Evolutionary conservation across 2,329 filamentous ascomycete genomes (phyloP), one percentile per base, ranked within the genome.

Genomic region (Aspergillus quadricinctus): DNA sequence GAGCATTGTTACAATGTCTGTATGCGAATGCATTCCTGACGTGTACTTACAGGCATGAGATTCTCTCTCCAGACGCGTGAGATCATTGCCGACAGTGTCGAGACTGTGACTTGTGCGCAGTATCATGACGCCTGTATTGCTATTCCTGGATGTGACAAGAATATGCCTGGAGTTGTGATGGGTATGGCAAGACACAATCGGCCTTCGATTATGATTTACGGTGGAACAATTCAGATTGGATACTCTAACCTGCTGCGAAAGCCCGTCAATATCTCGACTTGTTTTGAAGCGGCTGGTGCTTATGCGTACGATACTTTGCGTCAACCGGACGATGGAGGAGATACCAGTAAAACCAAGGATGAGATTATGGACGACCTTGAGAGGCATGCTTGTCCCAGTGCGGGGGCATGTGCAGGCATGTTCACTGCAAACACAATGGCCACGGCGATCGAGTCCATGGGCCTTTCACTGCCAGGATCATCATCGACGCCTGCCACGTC

Each of bases 341-440:
- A 86, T 55, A 82, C 82, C 2, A 84, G 86, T 50, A 87, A 88
- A 60, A 88, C 80, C 0, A 83, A 88, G 52, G 84, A 86, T 56
- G 89, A 96, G 65, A 90, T 96, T 55, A 84, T 95, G 78, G 84
- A 88, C 28, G 93, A 97, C 70, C 85, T 96, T 50, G 89, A 92
- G 76, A 80, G 79, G 60, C 83, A 94, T 67, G 87, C 91, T 2
- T 96, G 92, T 71, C 88, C 88, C 1, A 85, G 86, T 8, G 84
- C 85, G 1, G 91, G 91, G 29, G 92, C 90, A 1, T 96, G 91
- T 61, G 90, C 90, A 49, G 91, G 92, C 19, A 96, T 96, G 92
- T 96, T 92, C 77, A 96, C 92, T 0, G 92, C 92, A 61, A 96
- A 96, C 76, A 96, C 91, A 25, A 93, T 96, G 90, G 89, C 90